A percentile compares a stretch with the other conserved stretches of the same genome.
phyloP scores from a whole-genome alignment of 768 basidiomycete genomes.

The Mycena haematopus region DNA sequence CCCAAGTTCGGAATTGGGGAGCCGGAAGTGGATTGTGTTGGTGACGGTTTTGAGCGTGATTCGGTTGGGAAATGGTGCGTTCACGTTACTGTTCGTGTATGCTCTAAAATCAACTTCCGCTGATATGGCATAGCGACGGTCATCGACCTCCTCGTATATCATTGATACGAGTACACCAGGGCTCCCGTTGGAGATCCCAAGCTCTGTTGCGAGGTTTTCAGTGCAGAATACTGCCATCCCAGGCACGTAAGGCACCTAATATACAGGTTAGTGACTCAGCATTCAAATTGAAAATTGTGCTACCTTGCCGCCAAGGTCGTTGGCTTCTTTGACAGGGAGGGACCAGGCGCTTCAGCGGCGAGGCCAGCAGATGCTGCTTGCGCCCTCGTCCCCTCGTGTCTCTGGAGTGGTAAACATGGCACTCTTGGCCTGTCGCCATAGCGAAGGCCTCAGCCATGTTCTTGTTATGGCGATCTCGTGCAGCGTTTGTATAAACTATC shows the following conservation, averaged over 20 bases:
- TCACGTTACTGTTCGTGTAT: not conserved
- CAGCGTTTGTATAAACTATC: not conserved
- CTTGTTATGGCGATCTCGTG: not conserved
- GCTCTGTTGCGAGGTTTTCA: conserved; percentile 11
- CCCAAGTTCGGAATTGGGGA: not conserved
- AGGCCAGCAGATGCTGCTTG: not conserved
- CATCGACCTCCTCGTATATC: not conserved
- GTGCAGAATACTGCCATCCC: conserved; percentile 7
- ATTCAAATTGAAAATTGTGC: no score
- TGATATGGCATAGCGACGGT: not conserved
- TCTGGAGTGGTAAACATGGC: no score
- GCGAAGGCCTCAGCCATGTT: no score
- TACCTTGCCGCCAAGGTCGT: not conserved
- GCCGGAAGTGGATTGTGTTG: not conserved
- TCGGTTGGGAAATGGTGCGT: not conserved
- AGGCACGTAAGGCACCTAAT: not conserved
- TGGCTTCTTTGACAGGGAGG: not conserved
- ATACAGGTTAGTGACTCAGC: no score
- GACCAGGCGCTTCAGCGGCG: not conserved
- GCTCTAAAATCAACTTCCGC: not conserved
- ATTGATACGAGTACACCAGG: not conserved
- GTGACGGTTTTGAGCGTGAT: not conserved
- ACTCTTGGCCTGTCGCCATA: no score
- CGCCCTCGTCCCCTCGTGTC: no score
- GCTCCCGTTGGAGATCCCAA: not conserved